Evolutionary conservation across 331 rosid species (phyloP).

Genomic region (Malus hybrid): DNA sequence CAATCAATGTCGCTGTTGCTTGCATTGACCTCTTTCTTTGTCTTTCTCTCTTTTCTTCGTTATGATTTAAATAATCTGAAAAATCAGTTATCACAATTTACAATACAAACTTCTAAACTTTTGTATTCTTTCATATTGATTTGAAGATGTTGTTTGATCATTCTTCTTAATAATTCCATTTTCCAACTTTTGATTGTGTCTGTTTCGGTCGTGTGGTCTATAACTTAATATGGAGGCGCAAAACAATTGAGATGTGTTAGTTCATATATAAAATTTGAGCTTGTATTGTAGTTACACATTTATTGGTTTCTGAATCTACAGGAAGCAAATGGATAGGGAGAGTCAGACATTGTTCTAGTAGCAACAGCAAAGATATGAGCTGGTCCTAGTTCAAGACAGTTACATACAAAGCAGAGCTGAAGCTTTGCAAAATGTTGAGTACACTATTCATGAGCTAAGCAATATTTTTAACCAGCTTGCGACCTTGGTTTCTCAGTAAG

Average conservation of each 20-base stretch:
- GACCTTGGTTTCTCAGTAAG: constrained; percentile 92
- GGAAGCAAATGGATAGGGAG: constrained; percentile 76
- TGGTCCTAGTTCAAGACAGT: constrained; percentile 80
- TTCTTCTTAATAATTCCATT: not conserved
- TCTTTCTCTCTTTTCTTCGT: not conserved
- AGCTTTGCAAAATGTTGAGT: constrained; percentile 94
- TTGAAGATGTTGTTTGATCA: not conserved
- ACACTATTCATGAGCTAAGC: constrained; percentile 90
- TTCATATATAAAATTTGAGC: not conserved
- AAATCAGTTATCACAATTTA: not conserved
- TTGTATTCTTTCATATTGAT: not conserved
- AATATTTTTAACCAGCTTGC: constrained; percentile 89
- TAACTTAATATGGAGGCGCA: not conserved
- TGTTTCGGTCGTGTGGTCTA: not conserved
- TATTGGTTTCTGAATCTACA: constrained; percentile 22
- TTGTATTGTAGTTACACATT: not conserved
- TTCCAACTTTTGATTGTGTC: not conserved
- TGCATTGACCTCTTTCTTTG: not conserved
- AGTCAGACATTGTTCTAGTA: constrained; percentile 66
- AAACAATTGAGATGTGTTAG: not conserved
- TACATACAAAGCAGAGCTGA: constrained; percentile 97
- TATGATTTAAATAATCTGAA: not conserved
- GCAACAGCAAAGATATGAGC: constrained; percentile 55
- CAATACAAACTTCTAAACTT: not conserved
- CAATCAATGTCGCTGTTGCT: not conserved